These are phyloP conservation scores for Leishmania aethiopica DNA, from an alignment of 208 protist genomes.

Conservation along the genomic window DNA sequence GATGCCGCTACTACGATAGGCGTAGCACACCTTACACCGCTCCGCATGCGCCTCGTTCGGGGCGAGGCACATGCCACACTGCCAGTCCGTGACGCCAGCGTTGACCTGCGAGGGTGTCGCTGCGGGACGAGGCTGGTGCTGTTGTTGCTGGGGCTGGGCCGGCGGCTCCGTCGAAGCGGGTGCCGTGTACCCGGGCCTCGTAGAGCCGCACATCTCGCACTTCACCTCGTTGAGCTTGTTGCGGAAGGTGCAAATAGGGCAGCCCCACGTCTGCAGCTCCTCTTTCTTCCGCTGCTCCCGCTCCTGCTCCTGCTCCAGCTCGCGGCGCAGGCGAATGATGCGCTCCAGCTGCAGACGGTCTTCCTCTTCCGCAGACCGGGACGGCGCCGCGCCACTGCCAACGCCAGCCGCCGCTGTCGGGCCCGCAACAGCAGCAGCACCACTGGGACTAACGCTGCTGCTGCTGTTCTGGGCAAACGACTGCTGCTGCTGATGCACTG, in stretches of 20 bases:
- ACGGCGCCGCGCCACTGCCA: not conserved
- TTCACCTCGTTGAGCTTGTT: conserved; percentile 47
- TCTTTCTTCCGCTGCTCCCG: conserved; percentile 67
- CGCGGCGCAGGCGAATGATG: conserved; percentile 79
- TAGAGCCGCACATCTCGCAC: conserved; percentile 75
- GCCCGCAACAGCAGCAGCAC: not conserved
- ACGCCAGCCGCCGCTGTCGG: not conserved
- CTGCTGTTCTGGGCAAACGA: not conserved
- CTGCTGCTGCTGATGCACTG: not conserved
- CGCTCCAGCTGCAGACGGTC: conserved; percentile 79
- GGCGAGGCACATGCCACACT: conserved; percentile 67
- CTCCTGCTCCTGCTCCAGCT: conserved; percentile 80
- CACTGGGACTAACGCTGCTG: conserved; percentile 3
- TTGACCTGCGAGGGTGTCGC: conserved; percentile 1
- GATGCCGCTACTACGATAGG: conserved; percentile 47
- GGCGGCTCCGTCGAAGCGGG: not conserved
- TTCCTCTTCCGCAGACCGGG: conserved; percentile 54
- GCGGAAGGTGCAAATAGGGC: conserved; percentile 75
- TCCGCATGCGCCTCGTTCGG: conserved; percentile 50
- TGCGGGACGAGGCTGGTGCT: not conserved
- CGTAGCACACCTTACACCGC: conserved; percentile 65
- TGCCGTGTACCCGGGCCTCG: conserved; percentile 46
- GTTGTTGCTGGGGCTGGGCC: not conserved
- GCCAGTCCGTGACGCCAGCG: conserved; percentile 53
- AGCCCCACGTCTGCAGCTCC: conserved; percentile 78